Evolutionary conservation across 2,329 filamentous ascomycete species (phyloP).

Genomic region (Hymenoscyphus scutula): DNA sequence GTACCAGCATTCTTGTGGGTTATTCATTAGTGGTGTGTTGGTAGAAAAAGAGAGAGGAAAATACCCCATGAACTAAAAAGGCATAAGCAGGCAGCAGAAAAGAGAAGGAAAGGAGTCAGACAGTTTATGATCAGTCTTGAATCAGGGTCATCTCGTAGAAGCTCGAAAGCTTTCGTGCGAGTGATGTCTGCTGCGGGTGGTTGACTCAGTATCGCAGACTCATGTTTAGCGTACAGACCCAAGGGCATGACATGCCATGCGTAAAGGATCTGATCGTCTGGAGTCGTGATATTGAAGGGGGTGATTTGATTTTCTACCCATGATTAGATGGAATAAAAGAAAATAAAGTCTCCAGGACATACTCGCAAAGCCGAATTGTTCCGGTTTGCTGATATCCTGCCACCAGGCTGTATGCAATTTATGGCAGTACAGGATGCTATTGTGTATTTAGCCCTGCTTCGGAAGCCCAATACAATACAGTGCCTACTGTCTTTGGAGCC

Average conservation of each 20-base stretch:
- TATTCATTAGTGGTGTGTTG: slow-evolving; percentile 11
- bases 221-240: slow-evolving; percentile 70
- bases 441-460: slow-evolving; percentile 12
- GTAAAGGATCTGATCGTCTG: slow-evolving; percentile 75
- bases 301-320: slow-evolving; percentile 77
- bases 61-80: slow-evolving; percentile 59
- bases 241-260: slow-evolving; percentile 89
- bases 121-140: slow-evolving; percentile 64
- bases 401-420: slow-evolving; percentile 71
- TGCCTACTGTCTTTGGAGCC: slow-evolving; percentile 76
- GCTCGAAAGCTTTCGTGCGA: slow-evolving; percentile 54
- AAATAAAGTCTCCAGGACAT: slow-evolving; percentile 32
- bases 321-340: slow-evolving; percentile 8
- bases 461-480: background rate
- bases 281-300: slow-evolving; percentile 73
- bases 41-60: background rate
- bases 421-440: slow-evolving; percentile 75
- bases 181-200: slow-evolving; percentile 50
- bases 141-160: slow-evolving; percentile 62
- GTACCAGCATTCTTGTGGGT: slow-evolving; percentile 74
- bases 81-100: slow-evolving; percentile 16
- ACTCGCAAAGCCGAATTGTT: slow-evolving; percentile 86
- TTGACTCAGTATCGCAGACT: slow-evolving; percentile 57
- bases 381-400: slow-evolving; percentile 71
- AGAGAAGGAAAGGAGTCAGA: slow-evolving; percentile 37